phyloP scores from a whole-genome alignment of 352 stramenopile genomes.

The Peronospora farinosa region DNA sequence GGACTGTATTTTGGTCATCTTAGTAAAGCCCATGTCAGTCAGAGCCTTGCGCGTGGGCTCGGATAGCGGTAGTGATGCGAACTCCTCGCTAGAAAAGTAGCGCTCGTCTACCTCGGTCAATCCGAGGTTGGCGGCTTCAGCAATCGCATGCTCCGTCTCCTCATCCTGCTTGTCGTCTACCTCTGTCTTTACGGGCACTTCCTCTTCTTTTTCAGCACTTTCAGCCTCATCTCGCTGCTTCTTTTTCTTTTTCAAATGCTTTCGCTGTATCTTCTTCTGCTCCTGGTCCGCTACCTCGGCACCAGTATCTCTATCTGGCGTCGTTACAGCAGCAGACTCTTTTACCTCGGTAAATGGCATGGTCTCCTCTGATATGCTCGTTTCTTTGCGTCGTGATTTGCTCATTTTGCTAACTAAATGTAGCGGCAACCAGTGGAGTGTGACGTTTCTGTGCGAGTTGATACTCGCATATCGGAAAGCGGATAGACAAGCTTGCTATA shows the following conservation, averaged over 20 bases:
- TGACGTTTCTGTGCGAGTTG: constrained; percentile 32
- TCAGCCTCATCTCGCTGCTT: constrained; percentile 15
- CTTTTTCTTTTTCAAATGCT: constrained; percentile 34
- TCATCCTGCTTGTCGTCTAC: constrained; percentile 43
- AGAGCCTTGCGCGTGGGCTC: constrained; percentile 87
- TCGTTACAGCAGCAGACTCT: constrained; percentile 15
- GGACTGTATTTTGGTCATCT: constrained; percentile 97
- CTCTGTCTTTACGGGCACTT: constrained; percentile 20
- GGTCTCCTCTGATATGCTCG: constrained; percentile 18
- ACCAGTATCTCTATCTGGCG: constrained; percentile 3
- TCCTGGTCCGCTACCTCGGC: constrained; percentile 13
- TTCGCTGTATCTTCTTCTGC: constrained; percentile 32
- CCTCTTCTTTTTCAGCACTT: constrained; percentile 18
- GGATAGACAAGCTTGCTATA: constrained; percentile 11
- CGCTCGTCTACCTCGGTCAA: constrained; percentile 51
- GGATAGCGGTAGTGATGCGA: constrained; percentile 88
- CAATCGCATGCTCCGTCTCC: constrained; percentile 57
- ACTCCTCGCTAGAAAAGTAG: constrained; percentile 87
- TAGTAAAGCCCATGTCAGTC: constrained; percentile 87
- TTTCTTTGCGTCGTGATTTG: constrained; percentile 27
- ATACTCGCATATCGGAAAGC: constrained; percentile 12
- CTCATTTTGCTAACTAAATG: constrained; percentile 26
- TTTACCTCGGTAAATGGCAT: constrained; percentile 7
- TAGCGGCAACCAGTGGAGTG: constrained; percentile 16
- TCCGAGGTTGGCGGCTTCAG: constrained; percentile 27